phyloP scores from a whole-genome alignment of 495 filamentous ascomycete genomes.

The Hypoxylon fuscum region DNA sequence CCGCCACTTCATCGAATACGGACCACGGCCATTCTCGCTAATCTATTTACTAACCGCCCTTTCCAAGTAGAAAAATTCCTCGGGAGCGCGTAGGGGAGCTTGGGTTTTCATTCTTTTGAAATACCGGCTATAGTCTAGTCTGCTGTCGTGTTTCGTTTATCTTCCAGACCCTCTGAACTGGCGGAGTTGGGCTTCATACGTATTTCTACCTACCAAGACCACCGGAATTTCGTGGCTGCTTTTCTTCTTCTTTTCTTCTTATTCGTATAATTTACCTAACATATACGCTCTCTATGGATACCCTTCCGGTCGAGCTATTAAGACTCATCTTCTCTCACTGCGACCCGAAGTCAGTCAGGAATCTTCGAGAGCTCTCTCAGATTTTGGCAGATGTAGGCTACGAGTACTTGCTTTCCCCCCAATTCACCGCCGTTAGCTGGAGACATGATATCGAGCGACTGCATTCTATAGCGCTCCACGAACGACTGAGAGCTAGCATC shows the following conservation, averaged over 20 bases:
- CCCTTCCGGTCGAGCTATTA: conserved; percentile 58
- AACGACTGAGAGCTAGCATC: conserved; percentile 53
- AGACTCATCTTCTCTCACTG: conserved; percentile 57
- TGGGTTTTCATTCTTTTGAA: conserved; percentile 40
- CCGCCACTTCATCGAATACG: conserved; percentile 45
- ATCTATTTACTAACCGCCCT: conserved; percentile 37
- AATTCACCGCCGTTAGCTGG: conserved; percentile 57
- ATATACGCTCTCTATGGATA: conserved; percentile 39
- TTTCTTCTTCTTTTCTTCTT: conserved; percentile 7
- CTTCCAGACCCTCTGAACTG: conserved; percentile 34
- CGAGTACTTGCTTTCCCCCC: conserved; percentile 52
- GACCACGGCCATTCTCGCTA: conserved; percentile 29
- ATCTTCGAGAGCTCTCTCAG: conserved; percentile 50
- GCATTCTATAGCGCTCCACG: conserved; percentile 53
- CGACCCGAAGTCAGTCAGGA: conserved; percentile 49
- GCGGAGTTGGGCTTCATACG: conserved; percentile 34
- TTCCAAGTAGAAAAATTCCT: conserved; percentile 40
- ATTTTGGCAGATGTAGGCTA: conserved; percentile 56
- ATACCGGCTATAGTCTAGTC: conserved; percentile 30
- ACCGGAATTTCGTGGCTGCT: not conserved
- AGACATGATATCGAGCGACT: conserved; percentile 56
- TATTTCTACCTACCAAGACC: conserved; percentile 9
- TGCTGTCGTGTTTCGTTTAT: conserved; percentile 35
- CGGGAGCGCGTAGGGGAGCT: conserved; percentile 24
- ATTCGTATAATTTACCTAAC: conserved; percentile 1